Evolutionary conservation across 106 monocot species (phyloP).

Genomic region (Dactylorhiza incarnata): DNA sequence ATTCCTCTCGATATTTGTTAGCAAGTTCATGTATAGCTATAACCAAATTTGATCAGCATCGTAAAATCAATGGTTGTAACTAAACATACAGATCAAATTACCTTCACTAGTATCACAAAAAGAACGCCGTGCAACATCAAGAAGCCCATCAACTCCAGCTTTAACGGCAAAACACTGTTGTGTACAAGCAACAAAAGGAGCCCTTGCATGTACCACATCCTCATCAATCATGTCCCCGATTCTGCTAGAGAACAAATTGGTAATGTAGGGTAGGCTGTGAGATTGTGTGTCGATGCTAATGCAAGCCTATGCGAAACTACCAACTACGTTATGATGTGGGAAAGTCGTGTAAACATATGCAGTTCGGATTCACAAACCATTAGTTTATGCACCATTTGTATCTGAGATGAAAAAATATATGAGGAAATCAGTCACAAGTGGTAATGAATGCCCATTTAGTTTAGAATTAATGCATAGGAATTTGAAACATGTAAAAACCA

Average conservation of each 20-base stretch:
- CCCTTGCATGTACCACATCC: slow-evolving; percentile 84
- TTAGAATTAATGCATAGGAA: too few relatives aligned
- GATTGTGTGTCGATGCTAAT: too few relatives aligned
- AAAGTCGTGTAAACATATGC: too few relatives aligned
- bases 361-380: too few relatives aligned
- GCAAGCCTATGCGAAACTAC: too few relatives aligned
- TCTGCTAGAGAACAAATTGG: slow-evolving; percentile 25
- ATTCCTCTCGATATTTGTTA: slow-evolving; percentile 83
- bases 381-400: too few relatives aligned
- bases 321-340: too few relatives aligned
- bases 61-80: background rate
- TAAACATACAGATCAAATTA: slow-evolving; percentile 13
- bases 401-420: too few relatives aligned
- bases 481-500: too few relatives aligned
- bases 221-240: slow-evolving; percentile 83
- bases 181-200: slow-evolving; percentile 89
- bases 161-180: slow-evolving; percentile 99
- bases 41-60: slow-evolving; percentile 18
- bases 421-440: too few relatives aligned
- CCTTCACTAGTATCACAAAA: slow-evolving; percentile 99
- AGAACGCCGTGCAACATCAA: slow-evolving; percentile 84
- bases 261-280: too few relatives aligned
- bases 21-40: slow-evolving; percentile 94
- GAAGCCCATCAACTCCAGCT: slow-evolving; percentile 74
- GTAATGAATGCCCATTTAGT: too few relatives aligned